Conservation (phyloP, 768 basidiomycete species). For the Mycena galopus region DNA sequence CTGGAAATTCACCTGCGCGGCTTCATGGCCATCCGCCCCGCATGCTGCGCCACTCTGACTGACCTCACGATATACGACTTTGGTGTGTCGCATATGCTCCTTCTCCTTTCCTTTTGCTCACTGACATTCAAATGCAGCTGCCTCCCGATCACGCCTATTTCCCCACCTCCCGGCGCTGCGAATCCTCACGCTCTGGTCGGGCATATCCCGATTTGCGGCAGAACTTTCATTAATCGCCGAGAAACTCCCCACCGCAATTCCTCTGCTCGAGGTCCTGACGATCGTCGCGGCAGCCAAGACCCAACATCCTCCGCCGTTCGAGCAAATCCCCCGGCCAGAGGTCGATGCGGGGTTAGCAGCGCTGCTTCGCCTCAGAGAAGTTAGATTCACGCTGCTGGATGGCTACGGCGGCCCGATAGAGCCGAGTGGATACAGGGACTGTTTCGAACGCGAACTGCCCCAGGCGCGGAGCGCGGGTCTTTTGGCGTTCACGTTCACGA, state of each 20-base stretch:
- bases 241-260: neutral
- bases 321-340: neutral
- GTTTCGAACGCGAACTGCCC: neutral
- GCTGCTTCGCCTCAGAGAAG: neutral
- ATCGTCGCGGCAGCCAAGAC: neutral
- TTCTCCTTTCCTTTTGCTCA: too few species aligned
- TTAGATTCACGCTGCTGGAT: neutral
- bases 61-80: neutral
- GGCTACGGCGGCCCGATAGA: neutral
- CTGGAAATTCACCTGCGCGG: neutral
- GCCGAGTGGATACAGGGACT: neutral
- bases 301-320: neutral
- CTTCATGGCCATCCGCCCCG: neutral
- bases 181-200: neutral
- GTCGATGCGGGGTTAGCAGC: neutral
- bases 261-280: neutral
- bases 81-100: neutral
- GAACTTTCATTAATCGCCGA: neutral
- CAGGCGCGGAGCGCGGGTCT: neutral
- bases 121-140: neutral
- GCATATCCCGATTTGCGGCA: neutral
- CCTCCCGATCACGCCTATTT: neutral
- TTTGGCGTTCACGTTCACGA: neutral
- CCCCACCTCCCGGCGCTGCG: neutral
- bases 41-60: neutral